Conservation (phyloP, 108 stramenopile species). For the Nitzschia palea region DNA sequence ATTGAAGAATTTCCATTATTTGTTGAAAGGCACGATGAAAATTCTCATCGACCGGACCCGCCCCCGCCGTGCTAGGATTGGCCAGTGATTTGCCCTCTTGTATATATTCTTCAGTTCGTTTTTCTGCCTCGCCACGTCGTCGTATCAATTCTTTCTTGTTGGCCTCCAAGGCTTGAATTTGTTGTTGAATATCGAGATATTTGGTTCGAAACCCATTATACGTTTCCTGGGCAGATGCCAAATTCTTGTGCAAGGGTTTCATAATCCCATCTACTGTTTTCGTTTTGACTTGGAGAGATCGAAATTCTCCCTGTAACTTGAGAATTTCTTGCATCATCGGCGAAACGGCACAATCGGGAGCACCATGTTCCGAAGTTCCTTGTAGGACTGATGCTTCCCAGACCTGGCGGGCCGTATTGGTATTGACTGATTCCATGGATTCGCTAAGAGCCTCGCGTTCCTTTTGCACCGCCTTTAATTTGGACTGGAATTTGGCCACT, state of each 20-base stretch:
- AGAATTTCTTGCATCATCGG: background rate
- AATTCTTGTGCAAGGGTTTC: slow-evolving; percentile 12
- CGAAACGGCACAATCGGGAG: background rate
- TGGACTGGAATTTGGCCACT: background rate
- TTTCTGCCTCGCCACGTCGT: background rate
- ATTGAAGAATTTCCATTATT: background rate
- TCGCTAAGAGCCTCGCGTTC: background rate
- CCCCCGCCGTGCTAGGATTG: background rate
- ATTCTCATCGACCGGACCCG: background rate
- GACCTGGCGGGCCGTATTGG: background rate
- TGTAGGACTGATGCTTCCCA: background rate
- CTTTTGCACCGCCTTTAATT: background rate
- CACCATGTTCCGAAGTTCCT: background rate
- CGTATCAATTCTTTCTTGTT: background rate
- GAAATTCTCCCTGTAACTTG: background rate
- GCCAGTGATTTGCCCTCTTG: background rate
- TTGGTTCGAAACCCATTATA: background rate
- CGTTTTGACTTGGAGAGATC: background rate
- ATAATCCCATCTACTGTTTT: background rate
- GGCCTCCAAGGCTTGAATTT: background rate
- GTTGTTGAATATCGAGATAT: background rate
- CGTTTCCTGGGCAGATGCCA: background rate
- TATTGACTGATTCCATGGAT: background rate
- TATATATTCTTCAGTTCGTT: background rate
- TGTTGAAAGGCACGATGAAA: background rate